Conservation (phyloP, 768 basidiomycete species). For the Symmetrospora coprosmae region DNA sequence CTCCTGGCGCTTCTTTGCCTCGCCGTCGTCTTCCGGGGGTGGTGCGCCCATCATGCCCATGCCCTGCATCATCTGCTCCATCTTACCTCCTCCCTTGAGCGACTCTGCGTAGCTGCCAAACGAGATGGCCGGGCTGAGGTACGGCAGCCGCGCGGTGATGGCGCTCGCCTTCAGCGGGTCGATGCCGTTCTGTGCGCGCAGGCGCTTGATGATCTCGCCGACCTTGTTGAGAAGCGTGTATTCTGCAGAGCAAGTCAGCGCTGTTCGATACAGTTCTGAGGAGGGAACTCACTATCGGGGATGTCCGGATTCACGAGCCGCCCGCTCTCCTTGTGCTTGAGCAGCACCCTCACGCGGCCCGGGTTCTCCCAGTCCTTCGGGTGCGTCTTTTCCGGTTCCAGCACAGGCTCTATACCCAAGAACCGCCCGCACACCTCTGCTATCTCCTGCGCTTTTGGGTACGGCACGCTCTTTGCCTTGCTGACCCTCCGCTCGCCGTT, state of each 20-base stretch:
- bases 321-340: slow-evolving; percentile 33
- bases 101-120: slow-evolving; percentile 29
- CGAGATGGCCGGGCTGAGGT: slow-evolving; percentile 30
- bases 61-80: slow-evolving; percentile 25
- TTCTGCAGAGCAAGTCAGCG: slow-evolving; percentile 18
- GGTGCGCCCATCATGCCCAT: not conserved
- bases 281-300: slow-evolving; percentile 37
- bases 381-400: slow-evolving; percentile 58
- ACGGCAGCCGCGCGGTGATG: slow-evolving; percentile 33
- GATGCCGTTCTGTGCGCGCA: slow-evolving; percentile 12
- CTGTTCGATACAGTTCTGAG: not conserved
- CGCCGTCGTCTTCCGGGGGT: slow-evolving; percentile 12
- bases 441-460: slow-evolving; percentile 87
- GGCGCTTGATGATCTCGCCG: slow-evolving; percentile 21
- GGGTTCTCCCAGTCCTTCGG: slow-evolving; percentile 98
- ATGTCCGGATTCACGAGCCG: slow-evolving; percentile 36
- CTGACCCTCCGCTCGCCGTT: slow-evolving; percentile 69
- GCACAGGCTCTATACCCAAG: slow-evolving; percentile 52
- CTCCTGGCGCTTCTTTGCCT: not conserved
- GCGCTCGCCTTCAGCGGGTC: slow-evolving; percentile 33
- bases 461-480: slow-evolving; percentile 70
- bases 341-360: slow-evolving; percentile 75
- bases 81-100: slow-evolving; percentile 25
- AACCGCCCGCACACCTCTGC: slow-evolving; percentile 63
- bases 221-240: slow-evolving; percentile 22